Evolutionary conservation across 352 stramenopile genomes (phyloP).

Genomic region (Phytophthora pseudosyringae): DNA sequence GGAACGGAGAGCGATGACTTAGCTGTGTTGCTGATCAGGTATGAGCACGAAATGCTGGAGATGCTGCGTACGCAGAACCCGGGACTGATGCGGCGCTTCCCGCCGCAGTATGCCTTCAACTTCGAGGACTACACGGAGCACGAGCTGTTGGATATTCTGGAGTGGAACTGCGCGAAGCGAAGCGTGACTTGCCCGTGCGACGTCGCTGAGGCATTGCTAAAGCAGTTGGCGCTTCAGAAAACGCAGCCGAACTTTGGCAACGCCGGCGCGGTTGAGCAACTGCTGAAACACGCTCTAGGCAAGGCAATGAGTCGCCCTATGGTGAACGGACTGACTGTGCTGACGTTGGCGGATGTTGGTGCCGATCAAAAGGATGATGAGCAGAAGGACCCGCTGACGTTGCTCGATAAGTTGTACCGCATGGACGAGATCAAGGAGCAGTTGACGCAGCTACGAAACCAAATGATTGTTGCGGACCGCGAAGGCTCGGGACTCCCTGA

Average conservation of each 20-base stretch:
- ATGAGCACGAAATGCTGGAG: conserved; percentile 90
- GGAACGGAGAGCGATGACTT: conserved; percentile 89
- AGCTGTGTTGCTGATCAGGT: conserved; percentile 93
- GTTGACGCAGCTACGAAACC: conserved; percentile 57
- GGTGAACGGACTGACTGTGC: conserved; percentile 41
- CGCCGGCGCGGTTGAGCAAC: conserved; percentile 83
- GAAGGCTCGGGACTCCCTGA: conserved; percentile 65
- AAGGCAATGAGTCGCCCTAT: conserved; percentile 62
- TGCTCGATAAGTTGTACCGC: conserved; percentile 61
- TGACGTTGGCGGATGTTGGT: conserved; percentile 66
- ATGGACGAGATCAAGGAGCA: conserved; percentile 69
- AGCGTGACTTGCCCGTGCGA: conserved; percentile 58
- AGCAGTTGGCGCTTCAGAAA: conserved; percentile 72
- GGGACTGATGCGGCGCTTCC: conserved; percentile 88
- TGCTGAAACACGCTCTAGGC: conserved; percentile 80
- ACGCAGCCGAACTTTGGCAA: conserved; percentile 91
- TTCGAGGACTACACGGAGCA: conserved; percentile 94
- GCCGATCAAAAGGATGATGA: conserved; percentile 6
- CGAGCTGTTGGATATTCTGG: conserved; percentile 82
- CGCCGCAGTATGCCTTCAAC: conserved; percentile 86
- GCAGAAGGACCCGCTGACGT: conserved; percentile 49
- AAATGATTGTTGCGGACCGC: conserved; percentile 67
- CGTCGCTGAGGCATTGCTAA: conserved; percentile 58
- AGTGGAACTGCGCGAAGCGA: conserved; percentile 56
- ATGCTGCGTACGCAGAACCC: conserved; percentile 92